phyloP scores from a whole-genome alignment of 179 eudicot genomes.

The Spergularia azorica region DNA sequence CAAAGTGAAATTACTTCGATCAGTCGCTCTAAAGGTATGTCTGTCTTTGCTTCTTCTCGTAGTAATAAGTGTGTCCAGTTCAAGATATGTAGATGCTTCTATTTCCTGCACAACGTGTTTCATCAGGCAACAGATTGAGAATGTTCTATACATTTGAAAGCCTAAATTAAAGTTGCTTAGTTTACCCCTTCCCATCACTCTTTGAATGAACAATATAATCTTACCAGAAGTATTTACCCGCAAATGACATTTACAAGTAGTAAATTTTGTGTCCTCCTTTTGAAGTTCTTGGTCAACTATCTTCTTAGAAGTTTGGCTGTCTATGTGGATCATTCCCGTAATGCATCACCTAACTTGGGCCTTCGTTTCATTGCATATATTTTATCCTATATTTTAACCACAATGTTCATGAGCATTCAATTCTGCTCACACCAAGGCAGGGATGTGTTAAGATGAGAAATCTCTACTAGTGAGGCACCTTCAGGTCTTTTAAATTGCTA shows the following conservation, averaged over 20 bases:
- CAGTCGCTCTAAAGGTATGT: slow-evolving; percentile 52
- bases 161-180: too few relatives aligned
- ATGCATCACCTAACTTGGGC: neutral
- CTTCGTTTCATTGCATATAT: neutral
- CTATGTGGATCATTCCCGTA: neutral
- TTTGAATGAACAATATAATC: neutral
- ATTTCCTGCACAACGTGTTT: neutral
- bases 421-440: neutral
- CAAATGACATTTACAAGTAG: neutral
- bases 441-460: neutral
- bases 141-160: neutral
- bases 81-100: neutral
- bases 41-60: slow-evolving; percentile 11
- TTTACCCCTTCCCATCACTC: too few relatives aligned
- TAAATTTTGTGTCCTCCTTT: neutral
- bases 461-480: neutral
- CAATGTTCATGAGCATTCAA: neutral
- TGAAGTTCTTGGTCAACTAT: neutral
- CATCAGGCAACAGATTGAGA: neutral
- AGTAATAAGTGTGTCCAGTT: neutral
- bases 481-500: neutral
- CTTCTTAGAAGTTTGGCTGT: neutral
- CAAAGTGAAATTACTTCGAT: slow-evolving; percentile 54
- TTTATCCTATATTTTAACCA: neutral
- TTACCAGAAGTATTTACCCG: neutral